Percentiles rank a stretch among this genome's conserved stretches.
phyloP scores from a whole-genome alignment of 257 asterid species.

The Nicotiana sylvestris region DNA sequence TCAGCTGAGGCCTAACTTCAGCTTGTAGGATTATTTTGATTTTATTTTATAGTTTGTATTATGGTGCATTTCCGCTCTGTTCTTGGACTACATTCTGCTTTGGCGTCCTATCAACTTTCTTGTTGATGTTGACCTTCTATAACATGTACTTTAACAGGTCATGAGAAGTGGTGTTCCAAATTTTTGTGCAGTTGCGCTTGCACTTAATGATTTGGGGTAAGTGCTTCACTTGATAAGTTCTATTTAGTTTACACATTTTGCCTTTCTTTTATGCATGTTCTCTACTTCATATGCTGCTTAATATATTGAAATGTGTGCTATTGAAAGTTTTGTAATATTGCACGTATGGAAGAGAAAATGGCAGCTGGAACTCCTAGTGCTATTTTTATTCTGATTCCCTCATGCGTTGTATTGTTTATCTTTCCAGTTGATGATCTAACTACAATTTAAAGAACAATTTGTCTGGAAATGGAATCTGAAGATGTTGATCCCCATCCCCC shows the following conservation, averaged over 20 bases:
- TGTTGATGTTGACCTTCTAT: background rate
- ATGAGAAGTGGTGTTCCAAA: constrained; percentile 93
- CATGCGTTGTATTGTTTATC: background rate
- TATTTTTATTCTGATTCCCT: background rate
- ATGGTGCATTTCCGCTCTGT: background rate
- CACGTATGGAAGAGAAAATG: background rate
- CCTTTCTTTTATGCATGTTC: no score
- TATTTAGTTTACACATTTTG: background rate
- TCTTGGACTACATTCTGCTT: background rate
- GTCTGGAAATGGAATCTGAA: background rate
- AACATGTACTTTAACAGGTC: constrained; percentile 51
- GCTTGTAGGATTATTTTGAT: background rate
- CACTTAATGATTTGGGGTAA: constrained; percentile 87
- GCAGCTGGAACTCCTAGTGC: background rate
- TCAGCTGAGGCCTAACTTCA: background rate
- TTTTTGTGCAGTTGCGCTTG: constrained; percentile 97
- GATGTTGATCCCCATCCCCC: background rate
- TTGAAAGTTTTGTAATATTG: background rate
- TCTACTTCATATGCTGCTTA: background rate
- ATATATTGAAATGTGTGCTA: background rate
- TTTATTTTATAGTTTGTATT: background rate
- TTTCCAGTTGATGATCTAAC: background rate
- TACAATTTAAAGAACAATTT: background rate
- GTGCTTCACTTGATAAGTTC: constrained; percentile 17
- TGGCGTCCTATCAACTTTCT: background rate